Evolutionary conservation across 2,329 filamentous ascomycete species (phyloP), one percentile per base, ranked within the genome.

Genomic region (Dactylellina drechsleri): DNA sequence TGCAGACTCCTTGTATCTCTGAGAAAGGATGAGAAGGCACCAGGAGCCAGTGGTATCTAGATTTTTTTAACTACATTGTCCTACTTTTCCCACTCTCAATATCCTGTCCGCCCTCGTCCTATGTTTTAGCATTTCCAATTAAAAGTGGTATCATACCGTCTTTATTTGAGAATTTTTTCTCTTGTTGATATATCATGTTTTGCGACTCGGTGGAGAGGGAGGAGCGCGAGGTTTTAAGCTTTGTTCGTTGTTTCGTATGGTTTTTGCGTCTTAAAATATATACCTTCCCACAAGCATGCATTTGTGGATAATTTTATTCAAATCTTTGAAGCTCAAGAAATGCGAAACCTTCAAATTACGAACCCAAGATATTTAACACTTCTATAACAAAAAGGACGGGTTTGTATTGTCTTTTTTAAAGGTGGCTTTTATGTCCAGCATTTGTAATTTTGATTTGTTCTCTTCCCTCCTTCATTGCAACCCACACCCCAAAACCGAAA

Each of bases 1-100:
- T 12, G 28, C 28, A 76, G 71, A 56, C 57, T 98, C 81, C 84
- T 99, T 80, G 83, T 93, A 79, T 93, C 89, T 82, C 84, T 99
- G 83, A 90, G 90, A 84, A 97, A 97, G 85, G 95, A 99, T 79
- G 91, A 97, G 84, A 96, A 96, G 83, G 89, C 89, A 23, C 89
- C 89, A 20, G 89, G 88, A 77, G 87, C 88, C 65, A 86, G 85
- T 76, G 88, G 89, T 71, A 87, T 89, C 80, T 90, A 84, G 79
- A 57, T 60, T 28, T 41, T 26, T 12, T 18, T 10, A 31, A 8
- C n/a, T 40, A 31, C 16, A 41, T 8, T 23, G n/a, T 68, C 15
- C 36, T 41, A 18, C 16, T 31, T 23, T 23, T 23, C 23, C 4
- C 23, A 23, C 23, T 23, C 23, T 23, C 15, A 56, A 20, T 31